Evolutionary conservation across 306 rosid genomes (phyloP).

Genomic region (Vicia sativa): DNA sequence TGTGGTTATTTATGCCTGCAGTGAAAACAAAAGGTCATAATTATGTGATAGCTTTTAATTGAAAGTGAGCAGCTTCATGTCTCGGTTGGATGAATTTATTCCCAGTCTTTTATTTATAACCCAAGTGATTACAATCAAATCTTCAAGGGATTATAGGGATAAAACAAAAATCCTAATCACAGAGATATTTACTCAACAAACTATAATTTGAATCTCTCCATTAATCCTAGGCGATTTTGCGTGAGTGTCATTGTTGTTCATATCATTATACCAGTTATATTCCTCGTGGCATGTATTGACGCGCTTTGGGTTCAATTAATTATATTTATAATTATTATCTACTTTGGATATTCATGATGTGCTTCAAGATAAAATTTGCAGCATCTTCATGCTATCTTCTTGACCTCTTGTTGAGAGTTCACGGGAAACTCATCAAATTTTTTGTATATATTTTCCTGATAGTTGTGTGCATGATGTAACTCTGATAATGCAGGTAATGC

Average conservation of each 20-base stretch:
- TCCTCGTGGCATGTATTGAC: not conserved
- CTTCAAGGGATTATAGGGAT: no score
- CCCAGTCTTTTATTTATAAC: no score
- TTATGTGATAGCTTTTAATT: slow-evolving; percentile 5
- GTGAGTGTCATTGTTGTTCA: not conserved
- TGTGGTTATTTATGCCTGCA: slow-evolving; percentile 8
- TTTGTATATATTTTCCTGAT: slow-evolving; percentile 14
- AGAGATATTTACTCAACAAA: no score
- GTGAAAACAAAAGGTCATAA: not conserved
- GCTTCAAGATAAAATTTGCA: not conserved
- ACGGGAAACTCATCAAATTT: slow-evolving; percentile 8
- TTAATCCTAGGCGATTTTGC: not conserved
- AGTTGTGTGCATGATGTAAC: slow-evolving; percentile 31
- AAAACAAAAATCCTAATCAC: no score
- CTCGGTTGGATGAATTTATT: not conserved
- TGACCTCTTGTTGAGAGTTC: slow-evolving; percentile 19
- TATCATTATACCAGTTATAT: not conserved
- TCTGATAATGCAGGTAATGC: slow-evolving; percentile 71
- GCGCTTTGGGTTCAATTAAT: not conserved
- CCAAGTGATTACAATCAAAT: no score
- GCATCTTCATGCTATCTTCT: slow-evolving; percentile 1
- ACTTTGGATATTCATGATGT: not conserved
- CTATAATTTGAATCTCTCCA: no score
- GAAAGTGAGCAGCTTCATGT: slow-evolving; percentile 6
- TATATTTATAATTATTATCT: no score